Conservation (phyloP, 2,329 filamentous ascomycete species). For the Fusarium chaquense region DNA sequence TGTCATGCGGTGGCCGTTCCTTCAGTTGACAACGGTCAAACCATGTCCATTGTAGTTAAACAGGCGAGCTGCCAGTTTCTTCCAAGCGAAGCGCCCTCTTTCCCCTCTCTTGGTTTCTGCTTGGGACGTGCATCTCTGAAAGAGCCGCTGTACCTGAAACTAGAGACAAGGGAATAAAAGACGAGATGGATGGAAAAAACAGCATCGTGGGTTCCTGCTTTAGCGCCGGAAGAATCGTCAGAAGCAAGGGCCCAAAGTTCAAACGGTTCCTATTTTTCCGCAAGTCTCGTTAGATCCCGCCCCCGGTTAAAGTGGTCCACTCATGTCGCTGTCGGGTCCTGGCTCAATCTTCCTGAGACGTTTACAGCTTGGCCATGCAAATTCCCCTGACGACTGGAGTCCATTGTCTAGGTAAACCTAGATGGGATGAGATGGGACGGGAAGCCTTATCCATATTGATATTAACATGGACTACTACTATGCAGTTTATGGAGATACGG, state of each 20-base stretch:
- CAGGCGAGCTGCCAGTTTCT: not conserved
- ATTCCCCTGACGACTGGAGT: not conserved
- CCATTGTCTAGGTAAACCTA: not conserved
- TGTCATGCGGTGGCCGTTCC: not conserved
- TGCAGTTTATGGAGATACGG: not conserved
- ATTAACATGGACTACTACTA: conserved; percentile 1
- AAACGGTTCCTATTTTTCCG: conserved; percentile 32
- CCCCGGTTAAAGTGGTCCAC: not conserved
- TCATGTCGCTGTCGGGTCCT: conserved; percentile 13
- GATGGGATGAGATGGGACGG: not conserved
- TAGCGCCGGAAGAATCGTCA: conserved; percentile 27
- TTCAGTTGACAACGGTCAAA: conserved; percentile 12
- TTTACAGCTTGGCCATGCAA: not conserved
- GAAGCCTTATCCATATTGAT: conserved; percentile 9
- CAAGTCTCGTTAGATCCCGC: conserved; percentile 19
- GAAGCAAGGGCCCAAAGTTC: not conserved
- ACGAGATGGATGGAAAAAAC: conserved; percentile 25
- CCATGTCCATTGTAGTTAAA: not conserved
- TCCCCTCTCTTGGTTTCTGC: not conserved
- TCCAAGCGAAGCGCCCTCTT: conserved; percentile 17
- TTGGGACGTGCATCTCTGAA: conserved; percentile 14
- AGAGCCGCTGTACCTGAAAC: conserved; percentile 45
- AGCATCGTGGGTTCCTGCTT: conserved; percentile 34
- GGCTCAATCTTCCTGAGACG: conserved; percentile 22
- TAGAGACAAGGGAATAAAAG: conserved; percentile 3